A percentile compares a stretch with the other conserved stretches of the same genome.
Conservation (phyloP, 495 filamentous ascomycete species). For the Aspergillus haitiensis region DNA sequence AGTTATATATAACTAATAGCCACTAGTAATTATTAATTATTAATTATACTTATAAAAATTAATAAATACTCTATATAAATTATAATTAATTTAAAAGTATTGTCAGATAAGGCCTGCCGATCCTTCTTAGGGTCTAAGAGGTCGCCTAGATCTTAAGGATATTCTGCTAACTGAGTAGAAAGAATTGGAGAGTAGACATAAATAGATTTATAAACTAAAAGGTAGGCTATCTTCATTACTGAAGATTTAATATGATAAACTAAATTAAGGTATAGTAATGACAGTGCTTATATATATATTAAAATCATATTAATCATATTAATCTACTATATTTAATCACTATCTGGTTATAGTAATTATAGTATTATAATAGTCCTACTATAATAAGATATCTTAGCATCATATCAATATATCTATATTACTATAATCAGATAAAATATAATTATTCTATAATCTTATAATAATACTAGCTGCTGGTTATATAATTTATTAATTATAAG, state of each 20-base stretch:
- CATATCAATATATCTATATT: background rate
- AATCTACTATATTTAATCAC: too few species aligned
- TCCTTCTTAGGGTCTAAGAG: too few species aligned
- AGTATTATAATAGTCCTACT: background rate
- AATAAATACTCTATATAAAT: background rate
- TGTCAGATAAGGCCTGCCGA: too few species aligned
- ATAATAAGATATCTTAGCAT: background rate
- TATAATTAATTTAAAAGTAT: conserved; percentile 10
- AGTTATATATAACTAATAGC: conserved; percentile 3
- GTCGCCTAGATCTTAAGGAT: too few species aligned
- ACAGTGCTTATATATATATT: too few species aligned
- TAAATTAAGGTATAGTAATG: too few species aligned
- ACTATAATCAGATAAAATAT: conserved; percentile 3
- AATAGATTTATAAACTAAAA: too few species aligned
- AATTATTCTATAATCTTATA: conserved; percentile 1
- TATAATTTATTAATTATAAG: background rate
- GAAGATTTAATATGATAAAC: too few species aligned
- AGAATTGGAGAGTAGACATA: too few species aligned
- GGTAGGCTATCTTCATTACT: too few species aligned
- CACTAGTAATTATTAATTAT: background rate
- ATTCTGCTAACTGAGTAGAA: too few species aligned
- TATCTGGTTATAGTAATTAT: background rate
- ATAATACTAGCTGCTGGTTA: background rate
- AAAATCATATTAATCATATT: too few species aligned
- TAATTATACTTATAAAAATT: background rate